These are phyloP conservation scores for Wallacemonas rigidus DNA, from an alignment of 208 protist genomes.

Conservation along the genomic window DNA sequence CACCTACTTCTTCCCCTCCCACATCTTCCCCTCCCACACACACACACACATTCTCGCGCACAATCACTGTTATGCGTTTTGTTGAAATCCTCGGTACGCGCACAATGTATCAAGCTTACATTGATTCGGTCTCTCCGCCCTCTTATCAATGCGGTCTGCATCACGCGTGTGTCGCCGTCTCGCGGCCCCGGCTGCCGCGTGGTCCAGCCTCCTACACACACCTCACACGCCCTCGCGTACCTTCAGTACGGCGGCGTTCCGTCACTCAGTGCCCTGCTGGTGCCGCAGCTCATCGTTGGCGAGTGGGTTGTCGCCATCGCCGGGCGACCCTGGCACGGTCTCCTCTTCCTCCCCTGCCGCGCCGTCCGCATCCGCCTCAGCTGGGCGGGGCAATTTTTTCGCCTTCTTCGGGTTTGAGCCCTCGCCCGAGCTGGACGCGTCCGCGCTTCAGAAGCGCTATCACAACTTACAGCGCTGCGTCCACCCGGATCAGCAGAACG, in stretches of 20 bases:
- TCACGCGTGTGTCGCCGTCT: not conserved
- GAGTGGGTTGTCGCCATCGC: not conserved
- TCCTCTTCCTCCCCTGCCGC: not conserved
- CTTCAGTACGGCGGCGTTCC: not conserved
- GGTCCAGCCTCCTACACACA: not conserved
- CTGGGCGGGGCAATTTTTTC: conserved; percentile 70
- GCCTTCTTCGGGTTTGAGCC: conserved; percentile 57
- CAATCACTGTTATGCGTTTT: too few species aligned
- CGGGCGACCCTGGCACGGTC: not conserved
- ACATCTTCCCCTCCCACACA: too few species aligned
- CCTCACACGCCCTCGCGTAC: not conserved
- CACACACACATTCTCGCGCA: too few species aligned
- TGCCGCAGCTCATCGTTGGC: not conserved
- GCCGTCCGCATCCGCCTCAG: not conserved
- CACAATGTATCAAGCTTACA: too few species aligned
- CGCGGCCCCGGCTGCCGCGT: not conserved
- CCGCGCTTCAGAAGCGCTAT: conserved; percentile 66
- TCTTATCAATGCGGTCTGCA: not conserved
- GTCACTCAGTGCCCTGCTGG: not conserved
- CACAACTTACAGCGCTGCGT: conserved; percentile 76
- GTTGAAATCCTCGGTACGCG: too few species aligned
- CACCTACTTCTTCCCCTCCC: too few species aligned
- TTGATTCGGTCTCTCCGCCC: too few species aligned
- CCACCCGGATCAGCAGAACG: conserved; percentile 74
- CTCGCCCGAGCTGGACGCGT: conserved; percentile 53